Evolutionary conservation across 345 rosid species (phyloP), one percentile per base, ranked within the genome.

Genomic region (Cardamine chenopodiifolia): DNA sequence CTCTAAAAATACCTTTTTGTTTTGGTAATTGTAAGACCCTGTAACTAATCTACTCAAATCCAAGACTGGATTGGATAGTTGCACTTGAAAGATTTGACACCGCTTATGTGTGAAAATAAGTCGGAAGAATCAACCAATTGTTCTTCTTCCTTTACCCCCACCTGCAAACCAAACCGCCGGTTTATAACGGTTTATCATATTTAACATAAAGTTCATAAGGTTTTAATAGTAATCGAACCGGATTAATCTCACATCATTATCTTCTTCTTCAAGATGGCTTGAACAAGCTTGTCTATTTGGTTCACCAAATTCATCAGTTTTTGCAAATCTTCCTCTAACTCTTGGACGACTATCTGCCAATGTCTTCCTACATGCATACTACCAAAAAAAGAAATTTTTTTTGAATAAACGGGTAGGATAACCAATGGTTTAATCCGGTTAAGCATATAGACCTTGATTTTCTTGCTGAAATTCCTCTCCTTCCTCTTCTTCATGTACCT

Each of bases 311-410:
- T 93, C 97, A 58, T 93, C 96, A 42, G 89, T 93, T 76, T 89
- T 95, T 1, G 99, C 99, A 55, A 95, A 95, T 76, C 99, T 85
- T 83, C 99, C 97, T 81, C 97, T 80, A 2, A 95, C 97, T 75
- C 97, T 82, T 17, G 97, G 99, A 58, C 97, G 81, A 79, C 97
- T 95, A 73, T 95, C 97, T 15, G 97, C 99, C 23, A 95, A 78
- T 29, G 96, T 92, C 84, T 95, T 95, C 69, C 99, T 84, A 82
- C 99, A 95, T 15, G 99, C 99, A 68, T 95, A 95, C 97, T 95
- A 80, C 31, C 12, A 34, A 34, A 34, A 47, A 11, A 11, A 10
- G 1, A 7, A 5, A 3, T 37, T n/a, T n/a, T n/a, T n/a, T n/a
- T n/a, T n/a, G 0, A 70, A 5, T 10, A 59, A 0, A 52, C 8